These are phyloP conservation scores for Friedmanniomyces simplex DNA, from an alignment of 495 filamentous ascomycete species.

Conservation along the genomic window DNA sequence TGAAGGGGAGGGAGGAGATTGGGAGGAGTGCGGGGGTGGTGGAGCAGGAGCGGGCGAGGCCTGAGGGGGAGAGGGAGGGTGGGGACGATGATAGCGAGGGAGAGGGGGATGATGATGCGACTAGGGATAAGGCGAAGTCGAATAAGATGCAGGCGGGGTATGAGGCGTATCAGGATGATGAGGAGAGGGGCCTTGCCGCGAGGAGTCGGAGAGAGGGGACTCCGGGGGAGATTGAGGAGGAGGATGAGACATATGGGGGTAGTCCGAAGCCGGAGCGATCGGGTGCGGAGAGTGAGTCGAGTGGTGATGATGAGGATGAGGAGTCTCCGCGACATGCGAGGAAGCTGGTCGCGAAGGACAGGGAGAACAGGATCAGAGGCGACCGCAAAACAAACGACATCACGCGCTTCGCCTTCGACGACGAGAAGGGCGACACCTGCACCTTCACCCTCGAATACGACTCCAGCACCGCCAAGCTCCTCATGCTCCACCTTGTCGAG, in stretches of 20 bases:
- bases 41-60: constrained; percentile 44
- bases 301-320: constrained; percentile 38
- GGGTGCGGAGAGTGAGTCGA: constrained; percentile 26
- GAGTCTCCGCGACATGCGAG: constrained; percentile 48
- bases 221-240: constrained; percentile 24
- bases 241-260: constrained; percentile 25
- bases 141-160: constrained; percentile 78
- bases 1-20: constrained; percentile 56
- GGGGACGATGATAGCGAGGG: constrained; percentile 61
- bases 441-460: constrained; percentile 77
- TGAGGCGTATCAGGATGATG: constrained; percentile 83
- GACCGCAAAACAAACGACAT: constrained; percentile 48
- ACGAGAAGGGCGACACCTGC: constrained; percentile 60
- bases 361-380: constrained; percentile 55
- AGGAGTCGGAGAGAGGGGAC: constrained; percentile 45
- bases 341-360: constrained; percentile 38
- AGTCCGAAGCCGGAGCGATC: constrained; percentile 9
- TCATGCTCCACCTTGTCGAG: constrained; percentile 85
- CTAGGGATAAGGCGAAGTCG: constrained; percentile 59
- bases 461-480: constrained; percentile 70
- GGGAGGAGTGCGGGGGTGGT: constrained; percentile 64
- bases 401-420: constrained; percentile 69
- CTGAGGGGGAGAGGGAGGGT: constrained; percentile 34
- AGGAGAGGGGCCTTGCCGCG: constrained; percentile 57
- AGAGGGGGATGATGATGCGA: constrained; percentile 77